A percentile compares a stretch with the other conserved stretches of the same genome.
phyloP scores from a whole-genome alignment of 306 rosid genomes.

The Gastrolobium bilobum region DNA sequence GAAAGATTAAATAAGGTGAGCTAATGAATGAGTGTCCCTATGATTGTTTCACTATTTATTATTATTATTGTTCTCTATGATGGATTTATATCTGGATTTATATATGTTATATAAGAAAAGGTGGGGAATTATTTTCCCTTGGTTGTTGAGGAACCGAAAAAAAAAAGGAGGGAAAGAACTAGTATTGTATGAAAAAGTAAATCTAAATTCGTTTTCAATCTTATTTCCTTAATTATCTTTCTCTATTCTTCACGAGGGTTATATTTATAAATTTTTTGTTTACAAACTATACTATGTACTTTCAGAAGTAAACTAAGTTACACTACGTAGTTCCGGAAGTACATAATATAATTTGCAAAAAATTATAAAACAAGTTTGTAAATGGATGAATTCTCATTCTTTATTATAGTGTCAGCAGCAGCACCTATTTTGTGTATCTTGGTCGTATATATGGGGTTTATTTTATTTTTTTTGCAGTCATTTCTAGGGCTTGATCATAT shows the following conservation, averaged over 20 bases:
- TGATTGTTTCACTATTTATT: slow-evolving; percentile 11
- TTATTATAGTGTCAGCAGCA: not conserved
- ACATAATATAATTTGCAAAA: too few species aligned
- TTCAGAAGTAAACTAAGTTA: too few species aligned
- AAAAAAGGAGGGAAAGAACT: not conserved
- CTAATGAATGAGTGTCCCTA: not conserved
- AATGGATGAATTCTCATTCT: too few species aligned
- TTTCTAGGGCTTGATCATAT: not conserved
- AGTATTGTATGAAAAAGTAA: not conserved
- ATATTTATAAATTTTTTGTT: too few species aligned
- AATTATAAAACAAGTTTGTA: too few species aligned
- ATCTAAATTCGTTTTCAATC: not conserved
- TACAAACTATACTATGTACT: too few species aligned
- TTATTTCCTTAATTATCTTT: slow-evolving; percentile 2
- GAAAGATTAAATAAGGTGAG: slow-evolving; percentile 2
- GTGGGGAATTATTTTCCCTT: slow-evolving; percentile 33
- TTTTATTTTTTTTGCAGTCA: not conserved
- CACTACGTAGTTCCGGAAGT: too few species aligned
- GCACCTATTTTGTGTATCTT: slow-evolving; percentile 23
- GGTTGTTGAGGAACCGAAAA: slow-evolving; percentile 43
- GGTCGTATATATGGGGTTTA: not conserved
- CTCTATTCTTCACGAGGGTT: not conserved
- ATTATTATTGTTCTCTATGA: not conserved
- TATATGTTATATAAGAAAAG: not conserved
- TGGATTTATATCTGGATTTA: not conserved